These are phyloP conservation scores for Fusarium humuli DNA, from an alignment of 2,329 filamentous ascomycete genomes.

Conservation along the genomic window DNA sequence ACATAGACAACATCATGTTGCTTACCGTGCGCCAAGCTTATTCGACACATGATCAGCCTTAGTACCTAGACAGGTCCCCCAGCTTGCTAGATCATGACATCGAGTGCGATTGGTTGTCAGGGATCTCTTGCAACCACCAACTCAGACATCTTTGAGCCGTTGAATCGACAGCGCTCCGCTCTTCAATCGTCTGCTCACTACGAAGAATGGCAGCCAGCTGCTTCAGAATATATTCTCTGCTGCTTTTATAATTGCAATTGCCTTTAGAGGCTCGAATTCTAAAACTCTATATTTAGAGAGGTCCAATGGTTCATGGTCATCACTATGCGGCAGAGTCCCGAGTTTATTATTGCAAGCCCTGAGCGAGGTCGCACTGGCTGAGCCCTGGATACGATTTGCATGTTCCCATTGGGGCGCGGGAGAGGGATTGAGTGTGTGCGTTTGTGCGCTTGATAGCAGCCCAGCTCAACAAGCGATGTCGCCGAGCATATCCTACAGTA, in stretches of 20 bases:
- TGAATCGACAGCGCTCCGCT: constrained; percentile 31
- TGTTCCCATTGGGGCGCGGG: constrained; percentile 36
- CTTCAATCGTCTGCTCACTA: constrained; percentile 14
- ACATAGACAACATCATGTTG: constrained; percentile 8
- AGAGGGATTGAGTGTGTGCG: constrained; percentile 28
- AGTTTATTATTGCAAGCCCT: constrained; percentile 28
- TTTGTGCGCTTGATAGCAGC: constrained; percentile 31
- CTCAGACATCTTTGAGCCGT: constrained; percentile 34
- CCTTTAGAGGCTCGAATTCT: constrained; percentile 12
- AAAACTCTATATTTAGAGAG: background rate
- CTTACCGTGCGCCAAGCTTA: constrained; percentile 32
- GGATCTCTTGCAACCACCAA: constrained; percentile 35
- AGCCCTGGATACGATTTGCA: constrained; percentile 34
- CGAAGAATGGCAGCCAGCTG: background rate
- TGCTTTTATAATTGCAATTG: constrained; percentile 17
- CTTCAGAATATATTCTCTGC: constrained; percentile 6
- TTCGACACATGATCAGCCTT: constrained; percentile 38
- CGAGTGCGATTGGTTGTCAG: constrained; percentile 40
- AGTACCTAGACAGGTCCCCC: constrained; percentile 26
- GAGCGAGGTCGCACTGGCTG: constrained; percentile 37
- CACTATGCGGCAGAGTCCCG: constrained; percentile 33
- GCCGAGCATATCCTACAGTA: constrained; percentile 20
- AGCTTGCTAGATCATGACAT: constrained; percentile 36
- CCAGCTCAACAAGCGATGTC: constrained; percentile 40
- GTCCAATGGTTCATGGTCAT: constrained; percentile 10